These are phyloP conservation scores for Paraleonurus japonicus DNA, from an alignment of 257 asterid species.

Conservation along the genomic window DNA sequence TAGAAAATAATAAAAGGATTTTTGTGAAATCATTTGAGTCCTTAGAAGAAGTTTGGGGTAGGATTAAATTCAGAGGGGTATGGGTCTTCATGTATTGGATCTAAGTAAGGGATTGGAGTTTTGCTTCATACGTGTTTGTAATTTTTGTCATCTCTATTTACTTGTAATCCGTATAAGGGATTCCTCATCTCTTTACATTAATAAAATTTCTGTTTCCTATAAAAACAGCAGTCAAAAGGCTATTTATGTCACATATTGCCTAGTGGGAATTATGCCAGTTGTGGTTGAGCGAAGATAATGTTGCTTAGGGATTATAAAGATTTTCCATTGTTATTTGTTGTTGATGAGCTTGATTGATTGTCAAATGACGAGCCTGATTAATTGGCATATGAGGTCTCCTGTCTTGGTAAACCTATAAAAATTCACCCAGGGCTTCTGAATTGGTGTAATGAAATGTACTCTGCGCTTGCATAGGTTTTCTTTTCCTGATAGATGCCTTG, in stretches of 20 bases:
- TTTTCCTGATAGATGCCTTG: slow-evolving; percentile 26
- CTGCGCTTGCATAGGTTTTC: slow-evolving; percentile 14
- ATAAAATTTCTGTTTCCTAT: background rate
- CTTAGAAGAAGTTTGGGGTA: background rate
- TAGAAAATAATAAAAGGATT: background rate
- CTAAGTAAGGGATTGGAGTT: background rate
- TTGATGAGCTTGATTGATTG: slow-evolving; percentile 14
- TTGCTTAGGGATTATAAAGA: slow-evolving; percentile 9
- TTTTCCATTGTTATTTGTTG: background rate
- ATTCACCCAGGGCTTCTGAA: slow-evolving; percentile 1
- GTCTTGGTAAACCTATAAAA: slow-evolving; percentile 1
- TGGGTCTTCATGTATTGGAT: background rate
- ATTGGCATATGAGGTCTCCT: slow-evolving; percentile 9
- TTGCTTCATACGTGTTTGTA: background rate
- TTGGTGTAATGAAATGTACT: slow-evolving; percentile 11
- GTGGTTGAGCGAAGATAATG: background rate
- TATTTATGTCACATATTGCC: background rate
- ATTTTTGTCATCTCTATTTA: background rate
- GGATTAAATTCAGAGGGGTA: background rate
- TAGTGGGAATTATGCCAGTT: background rate
- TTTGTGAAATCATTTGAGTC: background rate
- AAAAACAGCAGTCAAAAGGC: background rate
- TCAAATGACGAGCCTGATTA: slow-evolving; percentile 8
- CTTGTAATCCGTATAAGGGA: background rate
- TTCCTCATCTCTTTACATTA: background rate